Evolutionary conservation across 805 yeast species (phyloP).

Genomic region (Nadsonia fulvescens): DNA sequence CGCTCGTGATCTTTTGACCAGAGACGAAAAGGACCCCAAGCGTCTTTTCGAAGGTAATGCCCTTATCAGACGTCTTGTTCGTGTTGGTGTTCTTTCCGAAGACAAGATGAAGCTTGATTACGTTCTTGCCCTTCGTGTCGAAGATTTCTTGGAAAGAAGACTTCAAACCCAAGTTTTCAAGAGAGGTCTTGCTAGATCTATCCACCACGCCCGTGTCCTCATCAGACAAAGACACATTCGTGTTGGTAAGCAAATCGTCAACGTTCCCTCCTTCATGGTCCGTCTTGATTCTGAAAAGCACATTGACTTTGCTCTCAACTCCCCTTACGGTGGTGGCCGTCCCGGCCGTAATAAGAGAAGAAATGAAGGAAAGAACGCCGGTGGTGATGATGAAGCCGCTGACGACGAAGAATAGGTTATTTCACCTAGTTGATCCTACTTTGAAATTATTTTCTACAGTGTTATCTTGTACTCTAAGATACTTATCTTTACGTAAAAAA

Average conservation of each 20-base stretch:
- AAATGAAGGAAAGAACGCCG: constrained; percentile 48
- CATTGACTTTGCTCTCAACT: constrained; percentile 97
- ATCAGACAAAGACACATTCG: constrained; percentile 98
- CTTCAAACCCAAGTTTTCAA: constrained; percentile 99
- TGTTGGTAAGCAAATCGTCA: constrained; percentile 98
- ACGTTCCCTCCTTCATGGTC: constrained; percentile 97
- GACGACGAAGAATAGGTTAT: constrained; percentile 36
- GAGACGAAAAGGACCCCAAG: constrained; percentile 99
- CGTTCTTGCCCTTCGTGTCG: constrained; percentile 93
- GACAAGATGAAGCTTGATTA: constrained; percentile 99
- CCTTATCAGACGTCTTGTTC: constrained; percentile 97
- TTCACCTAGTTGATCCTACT: background rate
- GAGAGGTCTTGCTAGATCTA: constrained; percentile 97
- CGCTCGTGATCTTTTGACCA: constrained; percentile 98
- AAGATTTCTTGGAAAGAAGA: constrained; percentile 99
- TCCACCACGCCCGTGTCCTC: constrained; percentile 99
- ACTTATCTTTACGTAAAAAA: no score
- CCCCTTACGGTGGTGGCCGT: constrained; percentile 99
- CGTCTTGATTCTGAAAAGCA: constrained; percentile 99
- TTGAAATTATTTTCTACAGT: background rate
- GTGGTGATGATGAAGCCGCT: constrained; percentile 57
- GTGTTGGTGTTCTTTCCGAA: constrained; percentile 97
- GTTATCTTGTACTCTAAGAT: constrained; percentile 1
- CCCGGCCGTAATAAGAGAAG: constrained; percentile 99
- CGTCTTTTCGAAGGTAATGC: constrained; percentile 99